Conservation (phyloP, 2,329 filamentous ascomycete genomes). For the Arachnopeziza araneosa region DNA sequence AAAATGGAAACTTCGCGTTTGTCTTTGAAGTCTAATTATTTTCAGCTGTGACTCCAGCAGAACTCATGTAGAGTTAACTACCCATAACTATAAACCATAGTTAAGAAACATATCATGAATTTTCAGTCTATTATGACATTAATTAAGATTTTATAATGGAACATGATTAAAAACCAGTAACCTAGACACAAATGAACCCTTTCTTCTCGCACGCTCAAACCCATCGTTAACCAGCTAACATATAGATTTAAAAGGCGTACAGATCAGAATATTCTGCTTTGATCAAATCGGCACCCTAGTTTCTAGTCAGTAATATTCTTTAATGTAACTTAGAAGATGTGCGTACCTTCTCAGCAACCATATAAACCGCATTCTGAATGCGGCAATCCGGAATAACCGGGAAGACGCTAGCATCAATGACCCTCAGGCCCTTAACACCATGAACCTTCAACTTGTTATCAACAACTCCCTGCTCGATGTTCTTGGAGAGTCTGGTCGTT, state of each 20-base stretch:
- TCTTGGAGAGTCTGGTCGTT: constrained; percentile 46
- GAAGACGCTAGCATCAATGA: constrained; percentile 51
- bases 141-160: no score
- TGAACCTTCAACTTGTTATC: constrained; percentile 40
- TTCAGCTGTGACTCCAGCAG: no score
- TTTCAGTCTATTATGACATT: no score
- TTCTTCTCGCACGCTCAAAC: no score
- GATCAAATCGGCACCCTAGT: constrained; percentile 38
- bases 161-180: no score
- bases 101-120: no score
- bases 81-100: no score
- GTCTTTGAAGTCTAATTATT: no score
- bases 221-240: no score
- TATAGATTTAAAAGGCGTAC: neutral
- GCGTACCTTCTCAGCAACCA: constrained; percentile 47
- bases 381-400: constrained; percentile 50
- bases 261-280: constrained; percentile 34
- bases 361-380: constrained; percentile 56
- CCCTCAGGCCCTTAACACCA: constrained; percentile 46
- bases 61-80: no score
- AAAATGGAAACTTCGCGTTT: no score
- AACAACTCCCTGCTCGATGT: constrained; percentile 47
- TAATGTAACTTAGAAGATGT: neutral
- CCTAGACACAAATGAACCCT: no score
- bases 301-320: neutral